Conservation (phyloP, 805 yeast genomes). For the Metschnikowia koreensis region DNA sequence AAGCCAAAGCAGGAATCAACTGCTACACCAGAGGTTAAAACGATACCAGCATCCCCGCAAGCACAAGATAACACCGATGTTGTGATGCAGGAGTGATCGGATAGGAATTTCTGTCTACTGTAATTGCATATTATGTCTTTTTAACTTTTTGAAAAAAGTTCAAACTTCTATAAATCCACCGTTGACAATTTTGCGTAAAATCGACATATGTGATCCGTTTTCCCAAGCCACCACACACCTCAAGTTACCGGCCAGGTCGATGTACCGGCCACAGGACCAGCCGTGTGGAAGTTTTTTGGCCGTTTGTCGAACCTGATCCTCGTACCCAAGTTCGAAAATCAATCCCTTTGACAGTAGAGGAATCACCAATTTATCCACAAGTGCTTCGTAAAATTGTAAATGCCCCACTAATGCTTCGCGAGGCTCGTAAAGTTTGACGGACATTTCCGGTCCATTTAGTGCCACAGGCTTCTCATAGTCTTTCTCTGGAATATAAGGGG, state of each 20-base stretch:
- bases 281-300: conserved; percentile 16
- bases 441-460: conserved; percentile 48
- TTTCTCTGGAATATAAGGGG: conserved; percentile 72
- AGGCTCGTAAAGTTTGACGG: conserved; percentile 79
- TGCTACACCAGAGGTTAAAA: conserved; percentile 9
- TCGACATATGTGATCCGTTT: conserved; percentile 18
- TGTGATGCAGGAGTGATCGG: background rate
- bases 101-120: background rate
- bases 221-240: conserved; percentile 69
- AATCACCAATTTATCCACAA: conserved; percentile 46
- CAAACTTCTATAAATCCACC: background rate
- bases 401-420: conserved; percentile 75
- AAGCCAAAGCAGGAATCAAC: conserved; percentile 23
- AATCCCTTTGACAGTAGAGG: conserved; percentile 51
- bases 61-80: background rate
- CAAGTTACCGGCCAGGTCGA: conserved; percentile 51
- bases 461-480: conserved; percentile 40
- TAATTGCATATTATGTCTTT: background rate
- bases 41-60: background rate
- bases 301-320: conserved; percentile 52
- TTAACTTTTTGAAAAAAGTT: background rate
- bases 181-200: conserved; percentile 1
- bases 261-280: conserved; percentile 51
- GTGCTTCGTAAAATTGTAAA: conserved; percentile 61
- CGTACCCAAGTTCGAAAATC: conserved; percentile 75